Percentiles rank a stretch among this genome's conserved stretches.
These are phyloP conservation scores for Alloteropsis semialata DNA, from an alignment of 176 grass and related monocot genomes.

Conservation along the genomic window DNA sequence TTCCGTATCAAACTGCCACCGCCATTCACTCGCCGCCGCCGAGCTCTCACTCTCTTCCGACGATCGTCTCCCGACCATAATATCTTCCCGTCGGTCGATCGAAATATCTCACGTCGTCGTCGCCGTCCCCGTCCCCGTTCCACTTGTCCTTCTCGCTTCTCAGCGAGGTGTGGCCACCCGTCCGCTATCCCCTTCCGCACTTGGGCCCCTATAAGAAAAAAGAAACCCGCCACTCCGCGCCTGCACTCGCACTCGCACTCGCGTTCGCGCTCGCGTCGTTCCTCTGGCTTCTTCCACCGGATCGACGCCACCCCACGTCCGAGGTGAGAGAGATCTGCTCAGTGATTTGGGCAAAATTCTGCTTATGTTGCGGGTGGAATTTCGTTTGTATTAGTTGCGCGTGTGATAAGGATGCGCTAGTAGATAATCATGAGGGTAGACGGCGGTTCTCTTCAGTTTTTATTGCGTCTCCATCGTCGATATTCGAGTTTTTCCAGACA, in stretches of 20 bases:
- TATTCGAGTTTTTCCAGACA: not conserved
- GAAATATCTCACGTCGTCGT: slow-evolving; percentile 24
- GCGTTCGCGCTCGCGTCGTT: not conserved
- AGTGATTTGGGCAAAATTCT: not conserved
- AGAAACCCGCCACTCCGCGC: not conserved
- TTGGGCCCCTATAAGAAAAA: slow-evolving; percentile 15
- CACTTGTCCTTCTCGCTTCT: not conserved
- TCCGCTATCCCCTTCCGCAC: slow-evolving; percentile 17
- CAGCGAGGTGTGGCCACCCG: slow-evolving; percentile 29
- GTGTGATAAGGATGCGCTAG: not conserved
- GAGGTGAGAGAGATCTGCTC: not conserved
- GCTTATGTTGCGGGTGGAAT: not conserved
- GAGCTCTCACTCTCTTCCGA: not conserved
- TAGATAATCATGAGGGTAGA: not conserved
- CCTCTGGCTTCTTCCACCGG: not conserved
- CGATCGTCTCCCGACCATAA: not conserved
- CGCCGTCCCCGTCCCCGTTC: not conserved
- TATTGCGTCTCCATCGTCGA: not conserved
- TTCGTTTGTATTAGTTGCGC: not conserved
- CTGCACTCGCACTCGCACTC: not conserved
- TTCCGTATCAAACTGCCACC: not conserved
- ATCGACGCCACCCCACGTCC: not conserved
- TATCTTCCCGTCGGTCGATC: not conserved
- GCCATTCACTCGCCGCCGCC: not conserved
- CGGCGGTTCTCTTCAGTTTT: not conserved